Conservation (phyloP, 2,329 filamentous ascomycete genomes). For the Xylaria sp. region DNA sequence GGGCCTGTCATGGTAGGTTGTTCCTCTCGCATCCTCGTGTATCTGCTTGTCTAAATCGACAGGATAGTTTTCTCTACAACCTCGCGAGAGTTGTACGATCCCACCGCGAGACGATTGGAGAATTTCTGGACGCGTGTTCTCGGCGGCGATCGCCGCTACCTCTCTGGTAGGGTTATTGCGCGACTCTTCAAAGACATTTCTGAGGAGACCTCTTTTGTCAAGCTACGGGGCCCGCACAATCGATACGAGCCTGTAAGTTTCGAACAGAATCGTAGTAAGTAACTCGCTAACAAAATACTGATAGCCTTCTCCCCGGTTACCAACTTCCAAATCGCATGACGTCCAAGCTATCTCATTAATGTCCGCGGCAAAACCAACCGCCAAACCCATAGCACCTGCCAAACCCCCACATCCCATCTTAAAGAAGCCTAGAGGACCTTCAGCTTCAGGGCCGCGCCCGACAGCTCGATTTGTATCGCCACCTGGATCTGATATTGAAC, state of each 20-base stretch:
- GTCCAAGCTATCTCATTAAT: slow-evolving; percentile 19
- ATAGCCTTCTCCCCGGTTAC: slow-evolving; percentile 35
- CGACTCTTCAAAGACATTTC: slow-evolving; percentile 64
- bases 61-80: slow-evolving; percentile 64
- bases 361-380: slow-evolving; percentile 33
- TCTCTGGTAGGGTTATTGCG: slow-evolving; percentile 60
- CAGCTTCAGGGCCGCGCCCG: slow-evolving; percentile 58
- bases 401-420: slow-evolving; percentile 62
- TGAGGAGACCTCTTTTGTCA: slow-evolving; percentile 61
- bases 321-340: slow-evolving; percentile 22
- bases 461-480: slow-evolving; percentile 66
- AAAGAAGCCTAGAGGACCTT: slow-evolving; percentile 63
- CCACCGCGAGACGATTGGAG: slow-evolving; percentile 66
- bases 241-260: slow-evolving; percentile 58
- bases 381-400: slow-evolving; percentile 45
- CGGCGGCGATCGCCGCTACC: slow-evolving; percentile 60
- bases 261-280: neutral
- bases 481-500: slow-evolving; percentile 53
- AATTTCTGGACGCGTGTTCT: slow-evolving; percentile 72
- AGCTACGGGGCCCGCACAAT: slow-evolving; percentile 58
- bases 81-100: slow-evolving; percentile 62
- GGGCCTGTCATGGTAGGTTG: slow-evolving; percentile 62
- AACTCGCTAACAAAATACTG: slow-evolving; percentile 25
- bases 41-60: slow-evolving; percentile 24
- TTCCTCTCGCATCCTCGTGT: neutral